A percentile compares a stretch with the other conserved stretches of the same genome.
phyloP scores from a whole-genome alignment of 139 green algal genomes.

The Cymbomonas tetramitiformis region DNA sequence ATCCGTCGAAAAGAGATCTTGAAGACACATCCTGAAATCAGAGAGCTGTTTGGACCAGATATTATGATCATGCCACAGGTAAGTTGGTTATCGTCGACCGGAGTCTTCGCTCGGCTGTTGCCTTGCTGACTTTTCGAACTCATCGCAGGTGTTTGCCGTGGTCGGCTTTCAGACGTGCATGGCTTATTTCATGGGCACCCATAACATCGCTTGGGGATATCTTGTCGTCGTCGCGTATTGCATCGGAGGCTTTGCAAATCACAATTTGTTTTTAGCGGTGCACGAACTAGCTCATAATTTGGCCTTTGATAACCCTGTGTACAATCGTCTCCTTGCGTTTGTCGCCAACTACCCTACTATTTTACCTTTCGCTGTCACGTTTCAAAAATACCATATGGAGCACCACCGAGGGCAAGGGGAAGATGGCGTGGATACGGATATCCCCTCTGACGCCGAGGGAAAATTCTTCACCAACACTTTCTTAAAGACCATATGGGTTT shows the following conservation, averaged over 20 bases:
- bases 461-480: constrained; percentile 6
- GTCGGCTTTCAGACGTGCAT: constrained; percentile 34
- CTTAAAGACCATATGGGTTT: constrained; percentile 14
- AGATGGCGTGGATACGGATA: constrained; percentile 47
- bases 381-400: constrained; percentile 59
- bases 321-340: constrained; percentile 41
- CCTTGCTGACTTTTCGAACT: background rate
- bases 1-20: constrained; percentile 39
- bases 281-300: constrained; percentile 57
- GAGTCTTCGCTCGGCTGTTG: background rate
- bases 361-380: constrained; percentile 43
- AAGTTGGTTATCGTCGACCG: constrained; percentile 27
- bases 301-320: constrained; percentile 28
- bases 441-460: constrained; percentile 36
- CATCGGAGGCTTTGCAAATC: constrained; percentile 39
- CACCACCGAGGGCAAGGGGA: constrained; percentile 49
- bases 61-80: constrained; percentile 25
- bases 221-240: constrained; percentile 31
- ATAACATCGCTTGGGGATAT: constrained; percentile 31
- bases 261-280: constrained; percentile 51
- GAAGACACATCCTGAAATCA: constrained; percentile 40
- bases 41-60: constrained; percentile 50
- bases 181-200: constrained; percentile 30
- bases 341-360: constrained; percentile 43
- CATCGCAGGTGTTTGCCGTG: constrained; percentile 41